Conservation (phyloP, 225 moss, liverwort and hornwort genomes). For the Ulota crispa region DNA sequence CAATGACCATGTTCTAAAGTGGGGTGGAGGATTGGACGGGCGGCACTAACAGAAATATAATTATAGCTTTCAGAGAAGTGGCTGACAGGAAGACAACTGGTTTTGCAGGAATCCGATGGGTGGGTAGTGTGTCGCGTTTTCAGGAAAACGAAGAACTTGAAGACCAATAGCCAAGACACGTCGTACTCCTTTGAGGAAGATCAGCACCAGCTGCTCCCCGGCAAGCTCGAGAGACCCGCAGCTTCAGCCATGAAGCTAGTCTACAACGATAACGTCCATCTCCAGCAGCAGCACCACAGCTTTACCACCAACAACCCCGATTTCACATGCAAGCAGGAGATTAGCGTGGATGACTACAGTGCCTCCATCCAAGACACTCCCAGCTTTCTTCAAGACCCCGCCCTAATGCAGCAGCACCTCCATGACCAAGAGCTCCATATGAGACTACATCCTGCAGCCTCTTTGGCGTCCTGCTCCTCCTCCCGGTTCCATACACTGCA, state of each 20-base stretch:
- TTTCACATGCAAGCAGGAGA: slow-evolving; percentile 43
- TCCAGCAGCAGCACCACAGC: slow-evolving; percentile 19
- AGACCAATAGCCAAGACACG: slow-evolving; percentile 42
- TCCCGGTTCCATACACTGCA: slow-evolving; percentile 30
- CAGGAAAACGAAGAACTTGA: slow-evolving; percentile 39
- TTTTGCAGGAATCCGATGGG: slow-evolving; percentile 44
- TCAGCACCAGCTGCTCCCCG: slow-evolving; percentile 9
- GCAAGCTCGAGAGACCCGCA: slow-evolving; percentile 33
- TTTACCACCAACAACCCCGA: neutral
- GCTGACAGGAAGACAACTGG: neutral
- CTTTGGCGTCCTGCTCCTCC: slow-evolving; percentile 39
- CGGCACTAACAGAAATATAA: too few species aligned
- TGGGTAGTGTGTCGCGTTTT: slow-evolving; percentile 56
- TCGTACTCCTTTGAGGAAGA: slow-evolving; percentile 47
- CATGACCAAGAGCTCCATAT: slow-evolving; percentile 31
- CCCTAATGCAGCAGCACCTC: slow-evolving; percentile 27
- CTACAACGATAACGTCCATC: slow-evolving; percentile 19
- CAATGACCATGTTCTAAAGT: too few species aligned
- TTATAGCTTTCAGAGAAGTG: neutral
- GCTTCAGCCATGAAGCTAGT: neutral
- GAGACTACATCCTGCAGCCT: neutral
- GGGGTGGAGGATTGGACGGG: too few species aligned
- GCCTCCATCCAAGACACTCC: slow-evolving; percentile 9
- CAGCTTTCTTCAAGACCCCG: neutral
- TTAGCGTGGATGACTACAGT: slow-evolving; percentile 46